These are phyloP conservation scores for Aspergillus tubingensis DNA, from an alignment of 2,329 filamentous ascomycete genomes.

Conservation along the genomic window DNA sequence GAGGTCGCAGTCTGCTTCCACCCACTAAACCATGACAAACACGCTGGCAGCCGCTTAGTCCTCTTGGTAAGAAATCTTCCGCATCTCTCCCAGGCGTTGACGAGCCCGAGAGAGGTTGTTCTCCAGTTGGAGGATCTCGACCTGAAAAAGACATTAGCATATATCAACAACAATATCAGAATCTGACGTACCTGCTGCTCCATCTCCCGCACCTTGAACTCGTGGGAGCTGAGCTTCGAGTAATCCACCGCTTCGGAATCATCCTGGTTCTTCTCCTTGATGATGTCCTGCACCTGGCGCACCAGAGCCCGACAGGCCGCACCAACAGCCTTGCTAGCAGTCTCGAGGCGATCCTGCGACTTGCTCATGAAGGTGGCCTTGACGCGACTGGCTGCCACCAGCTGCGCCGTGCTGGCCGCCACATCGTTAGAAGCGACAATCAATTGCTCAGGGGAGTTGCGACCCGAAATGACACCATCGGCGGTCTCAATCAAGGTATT, in stretches of 20 bases:
- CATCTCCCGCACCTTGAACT: conserved; percentile 99
- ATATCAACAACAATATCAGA: background rate
- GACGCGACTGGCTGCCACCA: conserved; percentile 91
- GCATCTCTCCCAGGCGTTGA: conserved; percentile 89
- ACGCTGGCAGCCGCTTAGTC: conserved; percentile 47
- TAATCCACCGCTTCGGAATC: conserved; percentile 84
- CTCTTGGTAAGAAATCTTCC: conserved; percentile 92
- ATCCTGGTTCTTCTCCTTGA: conserved; percentile 79
- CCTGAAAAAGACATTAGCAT: conserved; percentile 54
- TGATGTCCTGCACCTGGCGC: conserved; percentile 90
- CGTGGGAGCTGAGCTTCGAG: conserved; percentile 80
- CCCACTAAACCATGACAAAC: background rate
- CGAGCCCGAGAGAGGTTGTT: conserved; percentile 79
- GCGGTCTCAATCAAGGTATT: conserved; percentile 98
- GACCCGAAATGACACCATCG: conserved; percentile 87
- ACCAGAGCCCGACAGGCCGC: conserved; percentile 84
- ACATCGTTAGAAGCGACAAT: conserved; percentile 98
- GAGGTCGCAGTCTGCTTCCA: background rate
- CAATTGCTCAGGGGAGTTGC: conserved; percentile 93
- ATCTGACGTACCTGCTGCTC: conserved; percentile 82
- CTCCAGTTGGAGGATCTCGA: conserved; percentile 95
- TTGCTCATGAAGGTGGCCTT: conserved; percentile 99
- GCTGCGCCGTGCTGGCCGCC: conserved; percentile 90
- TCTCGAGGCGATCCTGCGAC: conserved; percentile 88
- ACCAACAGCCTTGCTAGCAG: conserved; percentile 89